phyloP scores from a whole-genome alignment of 2,329 filamentous ascomycete genomes.

The Alternaria hordeiaustralica region DNA sequence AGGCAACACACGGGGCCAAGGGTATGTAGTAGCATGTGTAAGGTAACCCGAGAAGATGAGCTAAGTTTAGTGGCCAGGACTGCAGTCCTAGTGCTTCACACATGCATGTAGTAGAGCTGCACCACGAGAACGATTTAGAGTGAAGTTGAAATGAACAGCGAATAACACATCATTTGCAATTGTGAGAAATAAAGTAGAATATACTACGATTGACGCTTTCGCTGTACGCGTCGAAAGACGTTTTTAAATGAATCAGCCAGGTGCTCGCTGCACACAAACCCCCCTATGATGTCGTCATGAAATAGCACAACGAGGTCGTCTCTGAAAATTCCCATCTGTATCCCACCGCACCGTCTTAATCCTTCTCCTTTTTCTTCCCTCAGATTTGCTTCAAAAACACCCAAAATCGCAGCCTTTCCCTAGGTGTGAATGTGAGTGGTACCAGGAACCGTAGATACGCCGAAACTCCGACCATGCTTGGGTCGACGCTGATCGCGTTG shows the following conservation, averaged over 20 bases:
- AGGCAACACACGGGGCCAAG: background rate
- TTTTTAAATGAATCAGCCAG: background rate
- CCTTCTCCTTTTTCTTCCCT: background rate
- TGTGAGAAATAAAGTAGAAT: background rate
- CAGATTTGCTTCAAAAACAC: background rate
- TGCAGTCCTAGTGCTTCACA: background rate
- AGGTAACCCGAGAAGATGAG: background rate
- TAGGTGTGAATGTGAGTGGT: conserved; percentile 1
- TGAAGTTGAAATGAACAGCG: background rate
- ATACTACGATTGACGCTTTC: background rate
- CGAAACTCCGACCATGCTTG: background rate
- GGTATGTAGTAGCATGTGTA: background rate
- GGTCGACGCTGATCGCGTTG: background rate
- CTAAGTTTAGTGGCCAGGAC: background rate
- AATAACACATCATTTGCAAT: background rate
- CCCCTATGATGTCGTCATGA: background rate
- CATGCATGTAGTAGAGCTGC: background rate
- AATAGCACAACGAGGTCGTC: background rate
- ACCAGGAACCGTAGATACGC: background rate
- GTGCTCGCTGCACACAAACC: background rate
- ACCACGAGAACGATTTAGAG: background rate
- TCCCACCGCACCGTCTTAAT: background rate
- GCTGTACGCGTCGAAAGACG: background rate
- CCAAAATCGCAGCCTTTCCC: background rate
- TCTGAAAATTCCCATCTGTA: background rate